A percentile compares a stretch with the other conserved stretches of the same genome.
Conservation (phyloP, 768 basidiomycete species). For the Crassisporium funariophilum region DNA sequence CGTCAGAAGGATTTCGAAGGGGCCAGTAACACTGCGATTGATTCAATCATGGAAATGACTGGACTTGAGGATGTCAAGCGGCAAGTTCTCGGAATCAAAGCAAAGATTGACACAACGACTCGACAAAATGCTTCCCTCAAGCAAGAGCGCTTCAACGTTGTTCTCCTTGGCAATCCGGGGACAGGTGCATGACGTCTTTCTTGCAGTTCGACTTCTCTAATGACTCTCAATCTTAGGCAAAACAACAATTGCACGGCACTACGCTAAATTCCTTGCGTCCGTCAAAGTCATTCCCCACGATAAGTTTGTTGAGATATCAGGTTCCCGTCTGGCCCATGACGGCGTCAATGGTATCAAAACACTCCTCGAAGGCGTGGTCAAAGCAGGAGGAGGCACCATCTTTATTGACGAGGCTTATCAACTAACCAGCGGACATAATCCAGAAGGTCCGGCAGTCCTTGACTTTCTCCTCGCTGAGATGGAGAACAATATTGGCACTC, state of each 20-base stretch:
- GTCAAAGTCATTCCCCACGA: conserved; percentile 53
- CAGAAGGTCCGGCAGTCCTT: conserved; percentile 57
- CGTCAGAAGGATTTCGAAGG: conserved; percentile 59
- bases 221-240: conserved; percentile 45
- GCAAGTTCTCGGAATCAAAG: conserved; percentile 60
- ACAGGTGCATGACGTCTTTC: conserved; percentile 51
- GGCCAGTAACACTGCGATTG: conserved; percentile 53
- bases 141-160: conserved; percentile 62
- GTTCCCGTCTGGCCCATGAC: conserved; percentile 57
- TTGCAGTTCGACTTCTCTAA: background rate
- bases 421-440: conserved; percentile 49
- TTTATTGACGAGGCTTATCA: conserved; percentile 79
- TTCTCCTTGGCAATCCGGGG: conserved; percentile 71
- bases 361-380: conserved; percentile 45
- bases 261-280: conserved; percentile 62
- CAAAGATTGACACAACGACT: conserved; percentile 53
- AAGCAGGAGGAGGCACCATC: conserved; percentile 61
- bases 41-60: conserved; percentile 68
- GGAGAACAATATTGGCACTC: conserved; percentile 65
- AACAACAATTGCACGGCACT: conserved; percentile 67
- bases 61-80: conserved; percentile 68
- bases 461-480: conserved; percentile 76
- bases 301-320: conserved; percentile 63
- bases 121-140: conserved; percentile 56
- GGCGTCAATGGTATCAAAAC: conserved; percentile 57